Base-by-base conservation (phyloP, 1,284 basidiomycete species). In the Cutaneotrichosporon sp. region DNA sequence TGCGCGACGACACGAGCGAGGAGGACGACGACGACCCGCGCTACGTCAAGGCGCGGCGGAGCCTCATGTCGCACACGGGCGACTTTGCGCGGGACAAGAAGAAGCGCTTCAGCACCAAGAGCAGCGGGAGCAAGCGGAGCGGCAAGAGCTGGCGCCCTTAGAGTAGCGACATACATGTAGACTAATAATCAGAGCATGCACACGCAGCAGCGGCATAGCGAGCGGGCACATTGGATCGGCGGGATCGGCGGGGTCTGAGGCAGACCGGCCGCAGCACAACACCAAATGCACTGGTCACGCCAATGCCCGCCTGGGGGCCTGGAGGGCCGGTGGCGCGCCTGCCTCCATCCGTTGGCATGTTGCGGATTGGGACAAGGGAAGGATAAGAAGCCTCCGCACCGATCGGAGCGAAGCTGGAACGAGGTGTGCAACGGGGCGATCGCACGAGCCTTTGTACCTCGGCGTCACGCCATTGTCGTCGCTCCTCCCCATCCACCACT, bases 1-100 rank as follows among this genome's bases (percentile, higher is more conserved):
- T 75, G 64, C 64, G 69, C 46, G 79, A 78, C 4, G 76, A 77
- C 66, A 75, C 71, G 25, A 67, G 69, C 7, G 72, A 72, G 29
- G 76, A 78, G 31, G 78, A 79, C 46, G 71, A 71, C 20, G 68
- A 71, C 36, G 60, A 31, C 70, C 74, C 62, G 67, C 63, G 27
- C 14, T 80, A 80, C 55, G 46, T 59, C 49, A 68, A 65, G 31
- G 78, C 78, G 4, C 58, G 64, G 22, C 50, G 45, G 38, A 59
- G 57, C 49, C 59, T 66, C 22, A 50, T 62, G 24, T 43, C 43
- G 33, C 50, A 59, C 43, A 36, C 20, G 18, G 61, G 56, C 54
- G 46, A 59, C 29, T 54, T 47, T 22, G 33, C 27, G 11, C 14
- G 22, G 36, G 16, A 36, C 6, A 52, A 54, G 51, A 51, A 54